Evolutionary conservation across 2,329 filamentous ascomycete genomes (phyloP).

Genomic region (Phialocephala subalpina): DNA sequence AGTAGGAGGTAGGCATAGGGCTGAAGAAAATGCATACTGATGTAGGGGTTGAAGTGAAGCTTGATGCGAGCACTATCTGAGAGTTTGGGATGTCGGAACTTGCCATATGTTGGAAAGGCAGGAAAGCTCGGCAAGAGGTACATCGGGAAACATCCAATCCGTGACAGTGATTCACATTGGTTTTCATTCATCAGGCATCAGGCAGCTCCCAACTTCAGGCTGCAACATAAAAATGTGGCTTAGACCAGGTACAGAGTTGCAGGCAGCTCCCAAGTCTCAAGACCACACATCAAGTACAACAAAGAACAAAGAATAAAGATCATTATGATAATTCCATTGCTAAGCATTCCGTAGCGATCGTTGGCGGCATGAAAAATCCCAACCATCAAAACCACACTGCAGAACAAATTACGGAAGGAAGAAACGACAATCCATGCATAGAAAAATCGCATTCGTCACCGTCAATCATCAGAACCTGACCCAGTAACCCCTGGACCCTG

Average conservation of each 20-base stretch:
- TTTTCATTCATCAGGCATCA: background rate
- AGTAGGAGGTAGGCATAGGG: background rate
- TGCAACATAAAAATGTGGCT: background rate
- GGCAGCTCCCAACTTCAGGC: background rate
- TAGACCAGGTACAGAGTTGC: background rate
- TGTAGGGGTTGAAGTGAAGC: background rate
- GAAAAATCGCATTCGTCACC: slow-evolving; percentile 14
- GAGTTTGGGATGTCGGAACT: background rate
- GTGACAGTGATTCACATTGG: background rate
- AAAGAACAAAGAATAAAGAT: slow-evolving; percentile 8
- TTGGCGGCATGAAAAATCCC: slow-evolving; percentile 36
- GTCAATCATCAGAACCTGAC: slow-evolving; percentile 17
- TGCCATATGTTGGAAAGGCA: background rate
- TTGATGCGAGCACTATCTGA: background rate
- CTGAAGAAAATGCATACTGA: background rate
- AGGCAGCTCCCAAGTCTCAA: background rate
- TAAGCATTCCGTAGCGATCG: slow-evolving; percentile 35
- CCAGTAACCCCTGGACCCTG: slow-evolving; percentile 16
- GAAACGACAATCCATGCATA: slow-evolving; percentile 27
- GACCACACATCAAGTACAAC: background rate
- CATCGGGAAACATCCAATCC: background rate
- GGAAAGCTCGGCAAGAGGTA: background rate
- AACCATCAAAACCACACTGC: slow-evolving; percentile 30
- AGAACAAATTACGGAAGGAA: slow-evolving; percentile 27
- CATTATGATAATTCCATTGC: slow-evolving; percentile 33